Evolutionary conservation across 225 moss, liverwort and hornwort species (phyloP), one percentile per base, ranked within the genome.

Genomic region (Pseudoscleropodium purum): DNA sequence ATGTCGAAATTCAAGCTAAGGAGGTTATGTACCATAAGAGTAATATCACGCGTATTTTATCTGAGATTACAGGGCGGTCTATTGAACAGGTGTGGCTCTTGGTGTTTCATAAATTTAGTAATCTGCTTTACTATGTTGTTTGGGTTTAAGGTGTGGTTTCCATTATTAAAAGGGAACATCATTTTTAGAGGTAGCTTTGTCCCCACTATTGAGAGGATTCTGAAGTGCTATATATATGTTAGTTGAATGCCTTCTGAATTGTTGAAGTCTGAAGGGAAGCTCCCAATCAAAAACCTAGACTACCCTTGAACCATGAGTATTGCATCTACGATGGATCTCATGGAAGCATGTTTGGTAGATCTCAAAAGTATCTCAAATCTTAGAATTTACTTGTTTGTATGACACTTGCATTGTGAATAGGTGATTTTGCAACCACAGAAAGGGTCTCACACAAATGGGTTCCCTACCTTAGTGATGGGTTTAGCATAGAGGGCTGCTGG

Each of bases 11-110:
- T 87, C 99, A 99, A 92, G 99, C 99, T 23, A 96, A 96, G 91
- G 99, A 99, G 90, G 95, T 99, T 62, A 97, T 99, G 99, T 97
- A 99, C 75, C 99, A 99, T 91, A 99, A 99, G 90, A 93, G 84
- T 86, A 99, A 99, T 60, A 92, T 99, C 34, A 93, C 94, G 27
- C 94, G 97, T 59, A 96, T 99, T 68, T 82, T 99, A 73, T 95
- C 99, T 45, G 99, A 99, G 94, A 99, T 99, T 52, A 97, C 99
- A 8, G 96, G 99, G 56, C 94, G 97, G 86, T 75, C 96, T 12
- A 63, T 90, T 85, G 93, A 96, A 83, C 96, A 96, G 93, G 95
- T 95, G 29, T 66, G 89, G 24, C 31, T 75, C 57, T 49, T 61
- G 74, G 11, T 76, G 63, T 63, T 79, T 63, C 45, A 7, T 30